phyloP scores from a whole-genome alignment of 169 alveolate genomes.

The Cyclospora cayetanensis region DNA sequence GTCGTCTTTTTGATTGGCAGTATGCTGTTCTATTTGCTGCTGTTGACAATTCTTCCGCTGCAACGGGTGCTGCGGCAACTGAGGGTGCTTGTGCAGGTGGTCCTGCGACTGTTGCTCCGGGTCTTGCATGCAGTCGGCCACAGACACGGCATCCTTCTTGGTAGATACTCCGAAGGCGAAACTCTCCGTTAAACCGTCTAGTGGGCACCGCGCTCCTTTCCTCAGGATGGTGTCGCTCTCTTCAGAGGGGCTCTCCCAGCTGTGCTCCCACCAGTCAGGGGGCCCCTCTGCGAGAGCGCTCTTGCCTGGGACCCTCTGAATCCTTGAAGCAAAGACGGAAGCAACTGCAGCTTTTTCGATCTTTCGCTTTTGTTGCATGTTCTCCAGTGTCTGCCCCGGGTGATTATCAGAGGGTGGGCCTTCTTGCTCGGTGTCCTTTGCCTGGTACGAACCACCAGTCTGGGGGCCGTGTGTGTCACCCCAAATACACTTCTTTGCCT shows the following conservation, averaged over 20 bases:
- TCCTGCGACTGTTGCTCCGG: not conserved
- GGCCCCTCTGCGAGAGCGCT: not conserved
- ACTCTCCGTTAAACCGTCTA: too few species aligned
- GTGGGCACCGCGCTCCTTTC: not conserved
- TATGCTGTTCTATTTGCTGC: not conserved
- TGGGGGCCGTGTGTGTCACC: not conserved
- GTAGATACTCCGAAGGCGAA: not conserved
- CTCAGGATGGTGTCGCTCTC: not conserved
- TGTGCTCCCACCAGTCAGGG: constrained; percentile 2
- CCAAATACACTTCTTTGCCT: not conserved
- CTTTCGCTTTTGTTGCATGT: constrained; percentile 17
- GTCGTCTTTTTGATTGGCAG: not conserved
- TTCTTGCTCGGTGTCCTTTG: not conserved
- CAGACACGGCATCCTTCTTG: not conserved
- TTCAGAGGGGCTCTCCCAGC: not conserved
- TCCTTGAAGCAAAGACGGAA: not conserved
- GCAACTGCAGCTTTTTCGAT: not conserved
- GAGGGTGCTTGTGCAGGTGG: constrained; percentile 22
- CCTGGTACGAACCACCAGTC: not conserved
- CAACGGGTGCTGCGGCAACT: constrained; percentile 23
- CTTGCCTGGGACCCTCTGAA: not conserved
- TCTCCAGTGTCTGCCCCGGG: not conserved
- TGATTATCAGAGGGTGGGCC: not conserved
- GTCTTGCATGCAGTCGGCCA: not conserved
- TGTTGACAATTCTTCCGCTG: not conserved